A percentile compares a stretch with the other conserved stretches of the same genome.
Evolutionary conservation across 331 rosid species (phyloP).

Genomic region (Spiraea crenata): DNA sequence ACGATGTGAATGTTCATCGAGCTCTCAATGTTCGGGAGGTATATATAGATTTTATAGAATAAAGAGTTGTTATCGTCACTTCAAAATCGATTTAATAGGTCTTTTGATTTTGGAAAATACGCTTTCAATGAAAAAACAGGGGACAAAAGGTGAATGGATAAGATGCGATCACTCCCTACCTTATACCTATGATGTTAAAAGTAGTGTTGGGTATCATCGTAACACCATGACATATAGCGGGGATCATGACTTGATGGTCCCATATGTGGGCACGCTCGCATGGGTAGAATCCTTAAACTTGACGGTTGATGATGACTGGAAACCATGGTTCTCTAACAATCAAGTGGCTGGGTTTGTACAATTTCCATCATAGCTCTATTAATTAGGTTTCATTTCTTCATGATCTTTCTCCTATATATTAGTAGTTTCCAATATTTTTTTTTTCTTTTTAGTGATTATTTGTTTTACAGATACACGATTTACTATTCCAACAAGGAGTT

Average conservation of each 20-base stretch:
- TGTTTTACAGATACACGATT: conserved; percentile 6
- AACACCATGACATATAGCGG: background rate
- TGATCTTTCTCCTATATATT: too few species aligned
- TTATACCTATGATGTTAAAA: background rate
- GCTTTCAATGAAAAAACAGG: background rate
- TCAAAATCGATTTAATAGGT: too few species aligned
- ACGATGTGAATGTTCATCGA: conserved; percentile 5
- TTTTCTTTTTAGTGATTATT: background rate
- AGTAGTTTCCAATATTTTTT: too few species aligned
- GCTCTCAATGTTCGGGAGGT: conserved; percentile 25
- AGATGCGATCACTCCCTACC: conserved; percentile 11
- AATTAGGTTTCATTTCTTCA: too few species aligned
- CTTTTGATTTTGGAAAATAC: background rate
- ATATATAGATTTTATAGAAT: background rate
- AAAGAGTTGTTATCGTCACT: too few species aligned
- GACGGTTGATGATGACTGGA: conserved; percentile 16
- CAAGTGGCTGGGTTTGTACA: conserved; percentile 23
- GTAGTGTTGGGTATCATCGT: background rate
- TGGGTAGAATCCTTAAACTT: conserved; percentile 26
- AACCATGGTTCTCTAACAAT: conserved; percentile 22
- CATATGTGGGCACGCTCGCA: conserved; percentile 11
- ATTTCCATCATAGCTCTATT: too few species aligned
- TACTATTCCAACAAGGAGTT: conserved; percentile 11
- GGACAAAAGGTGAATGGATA: conserved; percentile 3
- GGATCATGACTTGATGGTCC: conserved; percentile 9